Base-by-base conservation (phyloP, 345 rosid species). In the Pistacia atlantica region DNA sequence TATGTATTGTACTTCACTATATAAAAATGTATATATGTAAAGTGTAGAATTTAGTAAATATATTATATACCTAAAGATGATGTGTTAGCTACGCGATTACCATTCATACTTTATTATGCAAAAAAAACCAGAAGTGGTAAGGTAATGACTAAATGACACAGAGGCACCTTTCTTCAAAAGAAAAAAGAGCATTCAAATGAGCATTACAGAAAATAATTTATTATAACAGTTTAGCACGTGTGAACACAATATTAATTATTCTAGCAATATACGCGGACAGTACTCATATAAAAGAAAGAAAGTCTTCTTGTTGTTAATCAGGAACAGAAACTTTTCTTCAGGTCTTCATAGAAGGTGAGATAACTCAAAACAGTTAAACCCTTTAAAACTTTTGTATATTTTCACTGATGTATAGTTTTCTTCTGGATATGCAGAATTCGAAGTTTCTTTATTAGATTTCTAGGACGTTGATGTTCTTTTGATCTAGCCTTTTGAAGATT, bases 151-250 rank as follows among this genome's bases (percentile, higher is more conserved):
- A 54, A 72, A 42, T 14, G 17, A 52, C 18, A 22, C 4, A 46
- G 16, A 22, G 46, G 65, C 75, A 10, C 48, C 76, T 60, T 60
- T 52, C 4, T 2, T 11, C 25, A 56, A 8, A 62, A 6, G 37
- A 7, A 14, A n/a, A 71, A 5, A 62, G 49, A 37, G 69, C 20
- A 48, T 55, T 18, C 22, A n/a, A 3, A 62, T 73, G 46, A 73
- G 49, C 17, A 49, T n/a, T 54, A 42, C 11, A 2, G 67, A 4
- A 64, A 49, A 72, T 16, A 5, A 38, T 13, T 1, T 57, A 62
- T 25, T 25, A 57, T 2, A 37, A n/a, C 69, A 62, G 62, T 49
- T 73, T 73, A 68, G 17, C 76, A 73, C 76, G 60, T 62, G 76
- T 51, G 69, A 73, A 54, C 57, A 4, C 18, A 17, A 11, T 28